These are phyloP conservation scores for Talaromyces sp. DNA, from an alignment of 2,329 filamentous ascomycete genomes.

Conservation along the genomic window DNA sequence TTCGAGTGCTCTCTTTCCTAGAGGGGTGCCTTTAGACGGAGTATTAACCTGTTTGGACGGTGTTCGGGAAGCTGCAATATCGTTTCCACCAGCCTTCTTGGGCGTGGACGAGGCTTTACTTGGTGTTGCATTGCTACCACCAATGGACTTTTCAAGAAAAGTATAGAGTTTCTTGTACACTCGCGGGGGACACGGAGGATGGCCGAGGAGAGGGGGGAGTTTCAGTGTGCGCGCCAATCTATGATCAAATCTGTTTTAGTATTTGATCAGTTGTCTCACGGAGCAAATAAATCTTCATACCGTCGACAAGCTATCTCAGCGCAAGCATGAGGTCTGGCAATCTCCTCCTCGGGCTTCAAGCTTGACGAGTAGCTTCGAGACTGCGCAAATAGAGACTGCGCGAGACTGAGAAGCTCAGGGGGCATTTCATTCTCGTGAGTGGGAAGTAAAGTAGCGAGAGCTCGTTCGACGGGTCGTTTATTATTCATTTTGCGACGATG, in stretches of 20 bases:
- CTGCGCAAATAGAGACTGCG: conserved; percentile 70
- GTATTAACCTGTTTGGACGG: conserved; percentile 19
- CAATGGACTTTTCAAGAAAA: conserved; percentile 70
- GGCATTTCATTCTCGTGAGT: conserved; percentile 65
- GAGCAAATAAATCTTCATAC: conserved; percentile 37
- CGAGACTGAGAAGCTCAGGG: conserved; percentile 63
- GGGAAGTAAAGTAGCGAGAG: conserved; percentile 67
- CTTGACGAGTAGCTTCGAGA: conserved; percentile 71
- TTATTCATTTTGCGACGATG: conserved; percentile 65
- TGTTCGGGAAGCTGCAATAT: conserved; percentile 5
- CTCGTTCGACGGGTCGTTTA: conserved; percentile 62
- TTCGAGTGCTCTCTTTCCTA: conserved; percentile 24
- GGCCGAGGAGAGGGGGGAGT: conserved; percentile 68
- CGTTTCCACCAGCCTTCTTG: background rate
- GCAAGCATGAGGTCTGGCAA: conserved; percentile 77
- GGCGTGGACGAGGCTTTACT: conserved; percentile 7
- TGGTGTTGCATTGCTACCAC: conserved; percentile 22
- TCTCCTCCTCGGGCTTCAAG: conserved; percentile 79
- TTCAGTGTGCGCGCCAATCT: conserved; percentile 72
- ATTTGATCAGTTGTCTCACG: background rate
- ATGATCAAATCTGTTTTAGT: background rate
- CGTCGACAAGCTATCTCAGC: conserved; percentile 85
- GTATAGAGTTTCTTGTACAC: conserved; percentile 79
- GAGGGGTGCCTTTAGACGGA: conserved; percentile 28
- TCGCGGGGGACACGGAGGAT: conserved; percentile 71